Evolutionary conservation across 345 rosid genomes (phyloP), one percentile per base, ranked within the genome.

Genomic region (Anacardium occidentale): DNA sequence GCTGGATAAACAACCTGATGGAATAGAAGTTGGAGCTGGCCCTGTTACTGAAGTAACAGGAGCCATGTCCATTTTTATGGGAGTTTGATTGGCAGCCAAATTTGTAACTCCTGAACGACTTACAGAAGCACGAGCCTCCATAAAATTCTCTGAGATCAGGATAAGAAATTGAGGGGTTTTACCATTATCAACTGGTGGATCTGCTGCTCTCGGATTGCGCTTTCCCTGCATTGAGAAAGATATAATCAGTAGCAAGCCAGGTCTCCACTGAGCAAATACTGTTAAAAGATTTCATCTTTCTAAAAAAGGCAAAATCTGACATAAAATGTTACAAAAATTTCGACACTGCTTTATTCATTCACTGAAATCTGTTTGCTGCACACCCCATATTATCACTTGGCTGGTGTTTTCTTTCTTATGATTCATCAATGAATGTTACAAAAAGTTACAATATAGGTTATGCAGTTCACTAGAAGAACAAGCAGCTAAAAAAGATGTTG

Each of bases 91-190:
- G 66, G 91, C 72, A 64, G 90, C 72, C 81, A 92, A 74, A 85
- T 74, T 88, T 71, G 91, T 53, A 74, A 75, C 81, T 78, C 91
- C 93, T 70, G 94, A 75, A 72, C 82, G 84, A 82, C 92, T 89
- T 74, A 95, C 84, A 82, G 97, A 91, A 78, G 91, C 83, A 77
- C 90, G 85, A 59, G 98, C 99, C 85, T 92, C 98, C 86, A 88
- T 80, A 82, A 95, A 95, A 71, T 82, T 88, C 71, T 91, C 97
- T 17, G 99, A 88, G 79, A 95, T 89, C 51, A 95, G 82, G 76
- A 90, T 85, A 81, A 95, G 98, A 83, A 79, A 88, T 61, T 88
- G 92, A 65, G 96, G 76, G 71, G 88, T 92, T 84, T 87, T 89
- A 61, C 71, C 76, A 53, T 78, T 80, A 80, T 92, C 96, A 75